Evolutionary conservation across 495 filamentous ascomycete species (phyloP).

Genomic region (Wilcoxina mikolae): DNA sequence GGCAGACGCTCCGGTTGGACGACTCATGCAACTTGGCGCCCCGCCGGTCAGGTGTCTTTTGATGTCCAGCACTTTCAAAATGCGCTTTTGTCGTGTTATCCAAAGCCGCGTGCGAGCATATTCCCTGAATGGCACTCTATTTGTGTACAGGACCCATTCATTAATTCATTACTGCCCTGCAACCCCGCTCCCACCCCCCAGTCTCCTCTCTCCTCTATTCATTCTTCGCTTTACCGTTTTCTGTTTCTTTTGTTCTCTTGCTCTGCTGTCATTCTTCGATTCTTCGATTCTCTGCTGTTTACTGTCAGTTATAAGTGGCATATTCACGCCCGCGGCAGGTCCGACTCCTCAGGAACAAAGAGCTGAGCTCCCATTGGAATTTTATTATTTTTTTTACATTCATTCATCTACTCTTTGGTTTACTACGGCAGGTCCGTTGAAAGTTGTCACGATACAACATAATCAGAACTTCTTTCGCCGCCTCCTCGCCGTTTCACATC

Average conservation of each 20-base stretch:
- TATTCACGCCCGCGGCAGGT: too few relatives aligned
- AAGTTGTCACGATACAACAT: background rate
- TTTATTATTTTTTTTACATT: background rate
- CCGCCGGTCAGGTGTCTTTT: too few relatives aligned
- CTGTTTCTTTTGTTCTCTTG: background rate
- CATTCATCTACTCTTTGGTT: background rate
- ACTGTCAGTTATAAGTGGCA: background rate
- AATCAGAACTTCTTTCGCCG: background rate
- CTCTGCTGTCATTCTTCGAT: background rate
- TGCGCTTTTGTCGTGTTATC: background rate
- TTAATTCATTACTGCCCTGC: background rate
- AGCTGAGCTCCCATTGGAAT: background rate
- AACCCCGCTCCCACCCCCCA: background rate
- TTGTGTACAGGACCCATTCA: background rate
- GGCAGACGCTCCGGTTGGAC: too few relatives aligned
- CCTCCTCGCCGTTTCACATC: background rate
- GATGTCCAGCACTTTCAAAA: background rate
- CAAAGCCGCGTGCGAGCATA: too few relatives aligned
- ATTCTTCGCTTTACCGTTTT: background rate
- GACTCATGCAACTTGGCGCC: too few relatives aligned
- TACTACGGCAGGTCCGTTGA: background rate
- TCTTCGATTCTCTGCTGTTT: background rate
- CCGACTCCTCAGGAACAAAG: too few relatives aligned
- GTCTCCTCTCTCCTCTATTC: background rate
- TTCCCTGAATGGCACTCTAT: background rate